Evolutionary conservation across 495 filamentous ascomycete species (phyloP).

Genomic region (Penicillium egyptiacum): DNA sequence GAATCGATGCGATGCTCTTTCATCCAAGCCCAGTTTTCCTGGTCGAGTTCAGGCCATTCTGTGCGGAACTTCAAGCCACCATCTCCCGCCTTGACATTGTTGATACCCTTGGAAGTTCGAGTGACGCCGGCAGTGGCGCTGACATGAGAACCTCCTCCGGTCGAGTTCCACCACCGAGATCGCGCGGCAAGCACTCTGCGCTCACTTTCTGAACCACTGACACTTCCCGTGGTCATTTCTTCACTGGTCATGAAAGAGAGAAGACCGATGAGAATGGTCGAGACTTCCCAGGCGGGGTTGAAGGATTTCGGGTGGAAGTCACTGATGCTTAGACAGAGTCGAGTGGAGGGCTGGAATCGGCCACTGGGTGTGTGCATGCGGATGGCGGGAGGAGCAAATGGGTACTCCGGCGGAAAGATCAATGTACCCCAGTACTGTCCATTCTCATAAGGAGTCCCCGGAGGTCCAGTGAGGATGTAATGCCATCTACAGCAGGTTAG

Average conservation of each 20-base stretch:
- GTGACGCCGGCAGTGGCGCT: constrained; percentile 47
- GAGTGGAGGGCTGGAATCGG: constrained; percentile 87
- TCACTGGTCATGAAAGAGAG: constrained; percentile 98
- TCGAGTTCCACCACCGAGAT: constrained; percentile 95
- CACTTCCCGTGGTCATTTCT: constrained; percentile 95
- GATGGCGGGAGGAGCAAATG: constrained; percentile 95
- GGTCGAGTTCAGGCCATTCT: constrained; percentile 89
- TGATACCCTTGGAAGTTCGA: constrained; percentile 54
- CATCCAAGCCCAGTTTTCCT: constrained; percentile 95
- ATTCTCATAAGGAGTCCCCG: constrained; percentile 86
- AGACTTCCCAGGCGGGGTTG: constrained; percentile 99
- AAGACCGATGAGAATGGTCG: constrained; percentile 91
- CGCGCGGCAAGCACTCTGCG: constrained; percentile 74
- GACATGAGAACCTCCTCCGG: constrained; percentile 81
- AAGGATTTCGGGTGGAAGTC: constrained; percentile 98
- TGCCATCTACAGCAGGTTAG: constrained; percentile 71
- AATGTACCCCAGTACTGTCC: constrained; percentile 99
- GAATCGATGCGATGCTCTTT: constrained; percentile 76
- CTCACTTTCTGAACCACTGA: constrained; percentile 77
- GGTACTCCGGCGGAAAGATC: constrained; percentile 93
- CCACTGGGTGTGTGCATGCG: constrained; percentile 98
- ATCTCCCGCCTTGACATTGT: constrained; percentile 78
- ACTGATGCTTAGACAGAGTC: constrained; percentile 90
- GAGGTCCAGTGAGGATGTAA: constrained; percentile 96
- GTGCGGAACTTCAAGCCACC: constrained; percentile 84